phyloP scores from a whole-genome alignment of 208 protist species.

The Leishmania braziliensis region DNA sequence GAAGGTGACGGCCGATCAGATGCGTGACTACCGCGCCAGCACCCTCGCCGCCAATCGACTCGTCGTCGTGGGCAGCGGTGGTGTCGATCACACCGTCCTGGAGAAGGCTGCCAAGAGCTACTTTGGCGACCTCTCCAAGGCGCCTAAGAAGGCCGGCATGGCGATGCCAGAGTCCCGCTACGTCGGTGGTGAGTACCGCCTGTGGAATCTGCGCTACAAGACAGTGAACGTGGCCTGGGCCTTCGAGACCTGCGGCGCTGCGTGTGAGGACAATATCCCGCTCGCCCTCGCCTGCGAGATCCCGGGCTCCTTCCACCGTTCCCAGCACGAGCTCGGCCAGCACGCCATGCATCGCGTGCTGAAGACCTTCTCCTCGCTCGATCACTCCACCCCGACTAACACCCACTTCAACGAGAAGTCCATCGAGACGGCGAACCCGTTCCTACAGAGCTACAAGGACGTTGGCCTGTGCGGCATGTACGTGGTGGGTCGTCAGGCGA shows the following conservation, averaged over 20 bases:
- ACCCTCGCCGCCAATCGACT: constrained; percentile 94
- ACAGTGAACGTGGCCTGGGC: constrained; percentile 85
- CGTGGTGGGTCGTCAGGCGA: constrained; percentile 69
- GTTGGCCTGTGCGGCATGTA: constrained; percentile 89
- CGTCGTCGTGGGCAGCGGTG: constrained; percentile 95
- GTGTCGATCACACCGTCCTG: constrained; percentile 94
- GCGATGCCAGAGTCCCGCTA: constrained; percentile 63
- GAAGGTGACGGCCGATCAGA: constrained; percentile 70
- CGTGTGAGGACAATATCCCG: constrained; percentile 83
- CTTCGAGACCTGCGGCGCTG: constrained; percentile 90
- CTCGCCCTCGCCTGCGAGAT: constrained; percentile 88
- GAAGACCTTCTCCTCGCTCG: constrained; percentile 89
- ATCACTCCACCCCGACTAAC: constrained; percentile 88
- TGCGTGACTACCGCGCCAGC: constrained; percentile 83
- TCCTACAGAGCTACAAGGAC: constrained; percentile 90
- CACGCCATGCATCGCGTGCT: constrained; percentile 87
- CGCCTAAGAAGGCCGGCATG: constrained; percentile 20
- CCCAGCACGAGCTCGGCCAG: constrained; percentile 87
- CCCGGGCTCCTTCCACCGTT: constrained; percentile 86
- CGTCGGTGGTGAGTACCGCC: constrained; percentile 85
- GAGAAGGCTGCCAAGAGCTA: constrained; percentile 90
- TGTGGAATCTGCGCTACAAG: constrained; percentile 91
- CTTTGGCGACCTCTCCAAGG: constrained; percentile 83
- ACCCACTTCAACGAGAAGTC: constrained; percentile 90
- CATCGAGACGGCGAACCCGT: constrained; percentile 86